These are phyloP conservation scores for Ophiostoma triangulosporum DNA, from an alignment of 2,329 filamentous ascomycete genomes.

Conservation along the genomic window DNA sequence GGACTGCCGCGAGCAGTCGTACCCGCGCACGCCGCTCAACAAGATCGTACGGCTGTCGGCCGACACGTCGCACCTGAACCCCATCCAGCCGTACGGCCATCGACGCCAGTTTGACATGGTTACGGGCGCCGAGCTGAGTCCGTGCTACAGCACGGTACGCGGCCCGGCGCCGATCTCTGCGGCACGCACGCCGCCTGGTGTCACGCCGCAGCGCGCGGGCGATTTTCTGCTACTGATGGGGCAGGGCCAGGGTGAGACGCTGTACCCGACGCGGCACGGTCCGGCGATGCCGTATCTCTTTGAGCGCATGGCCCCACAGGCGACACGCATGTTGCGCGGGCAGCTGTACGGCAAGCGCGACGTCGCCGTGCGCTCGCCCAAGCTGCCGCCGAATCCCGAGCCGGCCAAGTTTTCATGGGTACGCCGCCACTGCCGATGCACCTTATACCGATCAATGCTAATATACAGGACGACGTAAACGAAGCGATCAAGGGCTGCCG, in stretches of 20 bases:
- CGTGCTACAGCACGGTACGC: conserved; percentile 10
- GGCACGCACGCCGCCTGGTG: conserved; percentile 11
- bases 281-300: conserved; percentile 15
- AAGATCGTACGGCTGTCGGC: conserved; percentile 9
- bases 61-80: conserved; percentile 4
- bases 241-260: conserved; percentile 1
- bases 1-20: background rate
- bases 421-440: no score
- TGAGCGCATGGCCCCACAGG: conserved; percentile 20
- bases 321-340: background rate
- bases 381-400: background rate
- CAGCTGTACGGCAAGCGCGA: background rate
- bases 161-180: conserved; percentile 5
- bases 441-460: no score
- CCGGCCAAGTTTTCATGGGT: background rate
- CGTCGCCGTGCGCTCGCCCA: background rate
- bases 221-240: conserved; percentile 8
- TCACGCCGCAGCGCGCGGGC: conserved; percentile 13
- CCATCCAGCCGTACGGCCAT: conserved; percentile 3
- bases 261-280: conserved; percentile 11
- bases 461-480: conserved; percentile 11
- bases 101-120: conserved; percentile 18
- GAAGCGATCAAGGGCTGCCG: conserved; percentile 10
- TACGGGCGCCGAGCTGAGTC: conserved; percentile 14
- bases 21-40: conserved; percentile 8